Conservation (phyloP, 1,284 basidiomycete genomes). For the Rhodotorula sp. region DNA sequence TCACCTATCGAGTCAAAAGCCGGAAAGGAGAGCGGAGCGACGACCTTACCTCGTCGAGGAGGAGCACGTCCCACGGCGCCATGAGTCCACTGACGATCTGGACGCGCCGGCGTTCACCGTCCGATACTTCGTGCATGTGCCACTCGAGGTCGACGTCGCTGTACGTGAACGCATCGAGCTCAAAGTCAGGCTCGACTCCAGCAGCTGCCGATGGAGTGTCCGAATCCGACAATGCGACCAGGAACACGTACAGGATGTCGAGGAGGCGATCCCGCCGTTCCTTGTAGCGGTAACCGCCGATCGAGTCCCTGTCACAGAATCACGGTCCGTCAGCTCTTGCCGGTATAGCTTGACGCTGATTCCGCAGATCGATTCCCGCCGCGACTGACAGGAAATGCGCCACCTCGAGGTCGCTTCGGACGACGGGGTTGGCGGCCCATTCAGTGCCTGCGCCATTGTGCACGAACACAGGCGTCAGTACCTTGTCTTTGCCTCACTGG, state of each 20-base stretch:
- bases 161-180: background rate
- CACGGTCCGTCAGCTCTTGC: no score
- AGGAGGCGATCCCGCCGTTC: slow-evolving; percentile 80
- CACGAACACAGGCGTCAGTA: no score
- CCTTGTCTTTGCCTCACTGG: no score
- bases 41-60: slow-evolving; percentile 77
- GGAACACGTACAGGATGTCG: slow-evolving; percentile 69
- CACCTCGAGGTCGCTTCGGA: slow-evolving; percentile 87
- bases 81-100: slow-evolving; percentile 97
- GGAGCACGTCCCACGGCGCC: slow-evolving; percentile 87
- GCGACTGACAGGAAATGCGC: slow-evolving; percentile 68
- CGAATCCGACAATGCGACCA: background rate
- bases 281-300: slow-evolving; percentile 93
- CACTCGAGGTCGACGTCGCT: slow-evolving; percentile 85
- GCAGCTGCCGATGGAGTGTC: no score
- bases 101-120: slow-evolving; percentile 89
- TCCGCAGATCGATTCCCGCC: background rate
- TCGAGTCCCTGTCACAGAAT: slow-evolving; percentile 61
- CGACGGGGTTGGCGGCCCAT: slow-evolving; percentile 94
- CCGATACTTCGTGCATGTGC: slow-evolving; percentile 69
- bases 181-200: no score
- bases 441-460: slow-evolving; percentile 45
- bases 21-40: no score
- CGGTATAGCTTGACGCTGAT: no score
- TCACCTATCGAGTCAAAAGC: no score